These are phyloP conservation scores for Candida maesae DNA, from an alignment of 805 yeast species.

Conservation along the genomic window DNA sequence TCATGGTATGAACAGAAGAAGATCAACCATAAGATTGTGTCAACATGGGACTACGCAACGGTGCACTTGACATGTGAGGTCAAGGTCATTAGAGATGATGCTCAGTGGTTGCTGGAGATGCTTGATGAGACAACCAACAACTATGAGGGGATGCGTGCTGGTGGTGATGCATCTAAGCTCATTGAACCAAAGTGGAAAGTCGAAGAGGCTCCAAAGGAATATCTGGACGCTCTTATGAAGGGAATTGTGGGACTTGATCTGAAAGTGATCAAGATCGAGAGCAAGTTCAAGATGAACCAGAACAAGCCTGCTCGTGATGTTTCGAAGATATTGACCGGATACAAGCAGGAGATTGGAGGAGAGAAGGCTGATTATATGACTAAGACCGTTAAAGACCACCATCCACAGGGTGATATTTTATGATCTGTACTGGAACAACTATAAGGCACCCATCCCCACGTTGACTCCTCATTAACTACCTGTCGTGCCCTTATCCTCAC, in stretches of 20 bases:
- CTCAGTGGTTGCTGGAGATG: constrained; percentile 42
- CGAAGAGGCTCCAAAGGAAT: constrained; percentile 51
- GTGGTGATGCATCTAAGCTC: constrained; percentile 17
- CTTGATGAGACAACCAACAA: constrained; percentile 42
- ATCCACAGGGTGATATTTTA: constrained; percentile 5
- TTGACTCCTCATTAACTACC: too few relatives aligned
- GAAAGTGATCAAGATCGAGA: constrained; percentile 42
- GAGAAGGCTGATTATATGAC: constrained; percentile 22
- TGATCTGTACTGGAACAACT: too few relatives aligned
- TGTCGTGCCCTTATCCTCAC: too few relatives aligned
- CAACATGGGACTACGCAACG: constrained; percentile 64
- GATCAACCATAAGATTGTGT: constrained; percentile 58
- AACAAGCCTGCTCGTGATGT: constrained; percentile 39
- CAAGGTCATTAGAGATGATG: constrained; percentile 39
- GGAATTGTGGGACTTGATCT: constrained; percentile 55
- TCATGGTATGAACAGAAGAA: constrained; percentile 54
- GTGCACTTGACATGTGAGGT: constrained; percentile 55
- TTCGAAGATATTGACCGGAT: constrained; percentile 49
- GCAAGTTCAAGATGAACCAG: constrained; percentile 60
- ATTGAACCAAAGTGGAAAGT: constrained; percentile 46
- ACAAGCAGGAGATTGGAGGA: constrained; percentile 36
- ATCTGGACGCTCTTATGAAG: constrained; percentile 39
- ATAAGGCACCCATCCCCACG: too few relatives aligned
- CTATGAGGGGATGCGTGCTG: constrained; percentile 40
- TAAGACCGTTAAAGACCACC: constrained; percentile 5